Base-by-base conservation (phyloP, 2,329 filamentous ascomycete species). In the Colletotrichum sojae region DNA sequence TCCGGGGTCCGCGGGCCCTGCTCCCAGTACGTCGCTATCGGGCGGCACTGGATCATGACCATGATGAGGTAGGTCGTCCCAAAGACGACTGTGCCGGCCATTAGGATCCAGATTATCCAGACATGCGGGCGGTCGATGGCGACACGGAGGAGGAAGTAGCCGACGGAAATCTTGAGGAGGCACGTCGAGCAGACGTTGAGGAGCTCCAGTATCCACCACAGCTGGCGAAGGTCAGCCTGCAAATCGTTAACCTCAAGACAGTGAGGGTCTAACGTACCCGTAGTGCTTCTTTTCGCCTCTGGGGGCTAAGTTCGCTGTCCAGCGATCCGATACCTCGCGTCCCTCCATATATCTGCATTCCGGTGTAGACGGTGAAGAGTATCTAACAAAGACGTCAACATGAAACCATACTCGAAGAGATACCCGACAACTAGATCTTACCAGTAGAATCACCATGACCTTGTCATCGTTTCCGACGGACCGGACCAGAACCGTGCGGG, bases 81-180 rank as follows among this genome's bases (percentile, higher is more conserved):
- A 13, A 79, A 80, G 36, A 79, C 51, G n/a, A 80, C 73, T 6
- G 80, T 82, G 40, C 78, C 72, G 12, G 73, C 59, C 67, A 81
- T 78, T 16, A 78, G 75, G 3, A 71, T 36, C 62, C 80, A 78
- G n/a, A 84, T 71, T 63, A 81, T 79, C 73, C 74, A 75, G n/a
- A 76, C 72, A 60, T 83, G 67, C 2, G 54, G 13, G 6, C 74
- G 75, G 13, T 76, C 73, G 63, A 79, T 74, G 6, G 81, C 79
- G 56, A 84, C 78, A 48, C 82, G 82, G 9, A 83, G 75, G 22
- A 84, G 77, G 60, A 83, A 82, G 61, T 75, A 78, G 27, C 79
- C 80, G 66, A 84, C 82, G 22, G 82, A 83, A 4, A 83, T 74
- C 63, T 84, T 84, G 59, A 69, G 52, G 12, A 69, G 27, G n/a